Conservation (phyloP, 2,329 filamentous ascomycete genomes). For the Epichloe glyceriae region DNA sequence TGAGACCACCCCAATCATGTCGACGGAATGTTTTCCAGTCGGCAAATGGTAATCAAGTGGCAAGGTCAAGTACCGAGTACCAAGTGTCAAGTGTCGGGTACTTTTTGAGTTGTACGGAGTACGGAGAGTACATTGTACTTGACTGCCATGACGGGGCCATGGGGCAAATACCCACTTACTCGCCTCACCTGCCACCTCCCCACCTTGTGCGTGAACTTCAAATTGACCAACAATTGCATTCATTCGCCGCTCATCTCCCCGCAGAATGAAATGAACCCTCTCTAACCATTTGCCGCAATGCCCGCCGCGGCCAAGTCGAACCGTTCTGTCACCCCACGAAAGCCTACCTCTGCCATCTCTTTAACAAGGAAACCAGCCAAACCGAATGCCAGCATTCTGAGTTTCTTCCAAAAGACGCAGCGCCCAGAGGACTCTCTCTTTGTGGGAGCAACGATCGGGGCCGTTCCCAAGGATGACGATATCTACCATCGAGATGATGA, state of each 20-base stretch:
- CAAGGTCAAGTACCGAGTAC: too few relatives aligned
- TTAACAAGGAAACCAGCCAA: conserved; percentile 24
- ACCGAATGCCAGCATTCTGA: conserved; percentile 55
- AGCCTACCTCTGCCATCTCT: conserved; percentile 12
- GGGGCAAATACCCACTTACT: background rate
- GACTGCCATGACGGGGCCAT: too few relatives aligned
- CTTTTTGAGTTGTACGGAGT: too few relatives aligned
- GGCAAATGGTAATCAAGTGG: too few relatives aligned
- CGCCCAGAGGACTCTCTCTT: conserved; percentile 48
- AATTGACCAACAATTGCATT: too few relatives aligned
- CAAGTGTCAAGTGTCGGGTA: too few relatives aligned
- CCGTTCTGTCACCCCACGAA: conserved; percentile 21
- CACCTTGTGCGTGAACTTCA: too few relatives aligned
- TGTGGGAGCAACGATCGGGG: conserved; percentile 18
- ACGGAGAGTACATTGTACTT: too few relatives aligned
- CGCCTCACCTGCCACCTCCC: too few relatives aligned
- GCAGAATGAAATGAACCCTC: background rate
- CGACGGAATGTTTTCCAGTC: too few relatives aligned
- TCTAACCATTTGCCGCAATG: conserved; percentile 15
- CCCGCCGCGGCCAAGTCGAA: conserved; percentile 21
- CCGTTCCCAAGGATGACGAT: conserved; percentile 14
- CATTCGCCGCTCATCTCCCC: too few relatives aligned
- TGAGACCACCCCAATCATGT: too few relatives aligned
- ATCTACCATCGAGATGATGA: conserved; percentile 16
- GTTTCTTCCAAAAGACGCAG: conserved; percentile 60